A percentile compares a stretch with the other conserved stretches of the same genome.
Conservation (phyloP, 805 yeast species). For the Cyberlindnera saturnus region DNA sequence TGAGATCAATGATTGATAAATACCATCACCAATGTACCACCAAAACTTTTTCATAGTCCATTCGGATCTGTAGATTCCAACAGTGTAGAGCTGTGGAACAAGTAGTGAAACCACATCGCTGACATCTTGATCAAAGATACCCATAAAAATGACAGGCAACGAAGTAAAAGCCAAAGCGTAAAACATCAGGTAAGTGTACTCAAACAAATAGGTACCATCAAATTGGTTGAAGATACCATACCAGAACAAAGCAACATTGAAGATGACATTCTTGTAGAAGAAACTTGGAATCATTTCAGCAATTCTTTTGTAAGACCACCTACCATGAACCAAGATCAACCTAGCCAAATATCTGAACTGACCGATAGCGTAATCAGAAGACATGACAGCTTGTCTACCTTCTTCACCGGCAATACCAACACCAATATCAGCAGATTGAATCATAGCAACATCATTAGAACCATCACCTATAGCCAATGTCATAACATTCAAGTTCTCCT, state of each 20-base stretch:
- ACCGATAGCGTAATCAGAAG: constrained; percentile 81
- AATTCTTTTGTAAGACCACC: constrained; percentile 81
- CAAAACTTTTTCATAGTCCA: constrained; percentile 66
- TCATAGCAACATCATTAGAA: constrained; percentile 87
- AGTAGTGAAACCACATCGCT: constrained; percentile 59
- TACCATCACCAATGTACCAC: constrained; percentile 72
- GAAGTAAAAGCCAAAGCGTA: constrained; percentile 82
- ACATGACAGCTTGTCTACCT: constrained; percentile 86
- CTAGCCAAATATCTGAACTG: constrained; percentile 71
- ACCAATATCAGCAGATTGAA: constrained; percentile 82
- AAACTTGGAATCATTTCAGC: constrained; percentile 81
- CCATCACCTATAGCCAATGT: constrained; percentile 88
- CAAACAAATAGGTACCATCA: constrained; percentile 76
- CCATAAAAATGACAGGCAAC: constrained; percentile 71
- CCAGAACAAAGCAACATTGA: constrained; percentile 73
- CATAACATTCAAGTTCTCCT: constrained; percentile 69
- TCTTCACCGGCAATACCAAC: constrained; percentile 91
- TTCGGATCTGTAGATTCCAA: constrained; percentile 67
- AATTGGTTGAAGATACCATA: constrained; percentile 68
- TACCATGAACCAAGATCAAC: constrained; percentile 68
- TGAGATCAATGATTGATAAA: constrained; percentile 66
- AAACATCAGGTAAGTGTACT: constrained; percentile 74
- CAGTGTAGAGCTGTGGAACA: constrained; percentile 69
- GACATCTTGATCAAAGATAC: constrained; percentile 79
- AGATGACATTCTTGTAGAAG: constrained; percentile 73